These are phyloP conservation scores for Geotrichum australiense DNA, from an alignment of 1,139 yeast genomes.

Conservation along the genomic window DNA sequence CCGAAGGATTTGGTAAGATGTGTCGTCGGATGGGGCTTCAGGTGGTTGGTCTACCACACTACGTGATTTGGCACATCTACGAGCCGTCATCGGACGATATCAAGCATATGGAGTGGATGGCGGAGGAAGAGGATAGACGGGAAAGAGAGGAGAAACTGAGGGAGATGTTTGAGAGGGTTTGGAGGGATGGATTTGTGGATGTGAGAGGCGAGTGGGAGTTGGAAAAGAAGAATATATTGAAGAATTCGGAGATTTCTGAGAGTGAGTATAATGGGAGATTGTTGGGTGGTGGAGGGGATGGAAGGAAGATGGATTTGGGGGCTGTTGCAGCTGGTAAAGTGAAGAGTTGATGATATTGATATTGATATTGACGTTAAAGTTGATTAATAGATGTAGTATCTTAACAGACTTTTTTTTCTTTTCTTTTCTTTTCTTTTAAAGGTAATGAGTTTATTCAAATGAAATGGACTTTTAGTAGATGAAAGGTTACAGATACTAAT, in stretches of 20 bases:
- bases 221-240: conserved; percentile 60
- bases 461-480: background rate
- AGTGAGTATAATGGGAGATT: background rate
- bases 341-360: too few species aligned
- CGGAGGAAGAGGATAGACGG: conserved; percentile 74
- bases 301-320: conserved; percentile 6
- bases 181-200: conserved; percentile 72
- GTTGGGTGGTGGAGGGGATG: too few species aligned
- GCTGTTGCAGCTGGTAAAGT: conserved; percentile 17
- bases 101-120: conserved; percentile 97
- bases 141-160: conserved; percentile 58
- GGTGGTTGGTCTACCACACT: conserved; percentile 81
- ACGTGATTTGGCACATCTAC: conserved; percentile 87
- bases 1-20: conserved; percentile 86
- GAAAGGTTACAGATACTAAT: background rate
- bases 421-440: background rate
- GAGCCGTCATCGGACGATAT: conserved; percentile 83
- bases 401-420: background rate
- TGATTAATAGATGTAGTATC: background rate
- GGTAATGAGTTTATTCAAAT: background rate
- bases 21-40: conserved; percentile 73
- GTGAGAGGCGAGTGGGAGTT: conserved; percentile 60
- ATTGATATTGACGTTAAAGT: conserved; percentile 1
- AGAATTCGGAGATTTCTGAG: conserved; percentile 54
- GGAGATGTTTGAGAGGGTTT: conserved; percentile 65